Percentiles rank a stretch among this genome's conserved stretches.
Conservation (phyloP, 2,329 filamentous ascomycete genomes). For the Arthrobotrys megalospora region DNA sequence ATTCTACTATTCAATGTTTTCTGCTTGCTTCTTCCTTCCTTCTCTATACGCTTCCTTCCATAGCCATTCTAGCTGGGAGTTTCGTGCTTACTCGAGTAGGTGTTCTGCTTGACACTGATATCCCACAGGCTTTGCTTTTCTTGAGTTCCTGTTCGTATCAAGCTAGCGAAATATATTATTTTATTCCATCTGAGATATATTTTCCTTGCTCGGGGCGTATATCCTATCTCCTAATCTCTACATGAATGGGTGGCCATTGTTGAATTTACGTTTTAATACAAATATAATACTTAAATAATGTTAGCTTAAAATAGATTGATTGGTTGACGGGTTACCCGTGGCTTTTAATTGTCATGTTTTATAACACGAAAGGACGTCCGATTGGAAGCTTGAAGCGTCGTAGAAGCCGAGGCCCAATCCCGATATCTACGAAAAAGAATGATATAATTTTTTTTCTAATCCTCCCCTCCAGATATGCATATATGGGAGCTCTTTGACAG, state of each 20-base stretch:
- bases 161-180: not conserved
- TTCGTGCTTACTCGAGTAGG: not conserved
- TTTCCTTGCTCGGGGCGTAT: not conserved
- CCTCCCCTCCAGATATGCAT: too few relatives aligned
- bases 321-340: too few relatives aligned
- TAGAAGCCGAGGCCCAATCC: not conserved
- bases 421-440: not conserved
- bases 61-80: not conserved
- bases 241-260: not conserved
- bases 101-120: not conserved
- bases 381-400: not conserved
- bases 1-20: not conserved
- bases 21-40: not conserved
- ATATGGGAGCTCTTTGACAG: too few relatives aligned
- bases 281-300: not conserved
- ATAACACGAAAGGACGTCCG: not conserved
- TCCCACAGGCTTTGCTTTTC: conserved; percentile 1
- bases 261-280: not conserved
- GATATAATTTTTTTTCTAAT: too few relatives aligned
- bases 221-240: not conserved
- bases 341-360: not conserved
- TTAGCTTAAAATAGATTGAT: too few relatives aligned
- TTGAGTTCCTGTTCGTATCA: not conserved
- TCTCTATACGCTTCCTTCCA: too few relatives aligned
- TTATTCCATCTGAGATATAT: not conserved